Evolutionary conservation across 2,329 filamentous ascomycete genomes (phyloP), one percentile per base, ranked within the genome.

Genomic region (Neofusicoccum ribis): DNA sequence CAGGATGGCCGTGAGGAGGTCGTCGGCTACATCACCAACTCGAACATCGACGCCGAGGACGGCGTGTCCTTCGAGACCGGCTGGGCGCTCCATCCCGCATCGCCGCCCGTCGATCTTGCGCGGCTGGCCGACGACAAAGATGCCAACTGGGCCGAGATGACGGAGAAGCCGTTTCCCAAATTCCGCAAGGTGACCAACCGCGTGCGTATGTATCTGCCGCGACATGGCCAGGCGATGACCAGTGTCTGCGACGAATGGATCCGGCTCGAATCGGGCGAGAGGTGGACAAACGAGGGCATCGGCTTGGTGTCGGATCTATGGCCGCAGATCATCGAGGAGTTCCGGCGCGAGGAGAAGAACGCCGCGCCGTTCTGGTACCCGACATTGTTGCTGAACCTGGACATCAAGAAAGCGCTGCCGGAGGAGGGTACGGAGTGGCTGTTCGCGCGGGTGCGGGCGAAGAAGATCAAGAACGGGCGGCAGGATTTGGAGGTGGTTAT

Each of bases 401-500:
- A 96, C 68, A 80, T 93, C 44, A 95, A 94, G 80, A 91, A 89
- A 73, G 75, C 83, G 6, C 74, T 96, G 50, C 90, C 91, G 0
- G 77, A 79, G 3, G 85, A 86, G 47, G 91, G 91, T 0, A 86
- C 87, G 1, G 88, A 91, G 73, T 95, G 90, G 88, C 73, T 96
- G 62, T 89, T 89, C 70, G 81, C 88, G 46, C 82, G 90, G 37
- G 82, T 89, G 12, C 82, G 85, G 63, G 82, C 87, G 4, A 93
- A 91, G 77, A 80, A 83, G 75, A 85, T 93, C 47, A 83, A 82
- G 69, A 88, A 92, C 68, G 91, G 91, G 1, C 81, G 89, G 66
- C 88, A 91, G 73, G 92, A 96, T 79, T 72, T 93, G 51, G 90
- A 94, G 68, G 82, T 94, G 23, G 78, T 88, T 34, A 79, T 93